Base-by-base conservation (phyloP, 1,139 yeast species). In the Saccharomyces hybrid region DNA sequence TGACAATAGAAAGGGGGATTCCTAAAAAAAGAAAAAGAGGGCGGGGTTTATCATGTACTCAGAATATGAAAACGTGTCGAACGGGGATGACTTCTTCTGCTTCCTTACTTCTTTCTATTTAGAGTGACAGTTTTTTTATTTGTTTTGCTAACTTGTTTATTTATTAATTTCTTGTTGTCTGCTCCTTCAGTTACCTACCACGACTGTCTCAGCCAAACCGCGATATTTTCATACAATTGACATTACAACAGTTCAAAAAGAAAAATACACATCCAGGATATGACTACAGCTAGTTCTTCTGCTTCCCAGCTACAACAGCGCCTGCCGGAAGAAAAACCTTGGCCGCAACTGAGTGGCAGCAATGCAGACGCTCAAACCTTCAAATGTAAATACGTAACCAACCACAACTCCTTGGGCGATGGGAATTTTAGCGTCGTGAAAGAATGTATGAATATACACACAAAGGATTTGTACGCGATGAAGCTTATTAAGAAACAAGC, bases 381-480 rank as follows among this genome's bases (percentile, higher is more conserved):
- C 44, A 55, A 62, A 48, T 66, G 70, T 49, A 66, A 65, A 51
- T 66, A 66, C 50, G 61, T 65, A 11, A 62, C 65, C 5, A 58
- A 58, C 2, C 61, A 61, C 26, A 47, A 47, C 46, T 47, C 51
- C 48, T 55, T 69, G 20, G 73, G 73, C 3, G 70, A 67, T 55
- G 73, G 73, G 1, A 64, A 67, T 53, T 69, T 69, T 50, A 66
- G 70, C 51, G 63, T 67, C 8, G 73, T 69, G 7, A 68, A 66
- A 52, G 69, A 66, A 48, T 69, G 73, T 48, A 64, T 63, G 62
- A 65, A 67, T 46, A 56, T 64, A 2, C 58, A 61, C 23, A 65
- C 71, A 4, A 59, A 59, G 50, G 66, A 65, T 28, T 28, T 63
- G 16, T 68, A 58, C 53, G 73, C 73, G 2, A 65, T 69, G 67